Evolutionary conservation across 805 yeast species (phyloP), one percentile per base, ranked within the genome.

Genomic region (Kluyveromyces lactis): DNA sequence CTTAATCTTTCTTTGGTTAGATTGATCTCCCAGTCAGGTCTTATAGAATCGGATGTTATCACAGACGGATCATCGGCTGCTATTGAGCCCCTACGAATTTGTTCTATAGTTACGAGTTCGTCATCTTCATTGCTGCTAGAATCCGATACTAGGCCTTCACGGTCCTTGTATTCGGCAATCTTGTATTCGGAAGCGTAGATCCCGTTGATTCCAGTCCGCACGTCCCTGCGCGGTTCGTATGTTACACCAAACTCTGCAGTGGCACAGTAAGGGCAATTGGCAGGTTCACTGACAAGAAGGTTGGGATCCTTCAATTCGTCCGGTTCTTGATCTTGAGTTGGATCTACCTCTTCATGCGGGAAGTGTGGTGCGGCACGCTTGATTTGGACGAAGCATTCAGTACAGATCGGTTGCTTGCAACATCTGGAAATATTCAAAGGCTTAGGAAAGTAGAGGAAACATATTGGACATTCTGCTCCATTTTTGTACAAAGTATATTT

Each of bases 351-450:
- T 47, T 81, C 90, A 55, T 86, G 94, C 1, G 96, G 95, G 26
- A 87, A 86, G 62, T 90, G 97, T 0, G 98, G 97, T 9, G 86
- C 95, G 0, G 51, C 50, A 38, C 98, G 72, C 59, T 85, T 86
- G 57, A 90, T 87, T 60, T 90, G 97, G 9, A 90, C 97, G 72
- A 90, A 92, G 57, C 98, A 90, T 62, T 90, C 97, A 2, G 95
- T 74, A 63, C 98, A 92, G 16, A 90, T 87, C 1, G 95, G 89
- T 58, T 90, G 97, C 36, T 75, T 73, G 59, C 98, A 90, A 60
- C 98, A 90, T 33, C 95, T 70, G 7, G 95, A 81, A 39, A 72
- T 60, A 63, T 92, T 92, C 45, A 89, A 61, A 50, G 77, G 74
- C 19, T 73, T 69, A 1, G 97, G 97, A 60, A 81, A 87, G 55